Conservation (phyloP, 129 eudicot genomes). For the Mikania micrantha region DNA sequence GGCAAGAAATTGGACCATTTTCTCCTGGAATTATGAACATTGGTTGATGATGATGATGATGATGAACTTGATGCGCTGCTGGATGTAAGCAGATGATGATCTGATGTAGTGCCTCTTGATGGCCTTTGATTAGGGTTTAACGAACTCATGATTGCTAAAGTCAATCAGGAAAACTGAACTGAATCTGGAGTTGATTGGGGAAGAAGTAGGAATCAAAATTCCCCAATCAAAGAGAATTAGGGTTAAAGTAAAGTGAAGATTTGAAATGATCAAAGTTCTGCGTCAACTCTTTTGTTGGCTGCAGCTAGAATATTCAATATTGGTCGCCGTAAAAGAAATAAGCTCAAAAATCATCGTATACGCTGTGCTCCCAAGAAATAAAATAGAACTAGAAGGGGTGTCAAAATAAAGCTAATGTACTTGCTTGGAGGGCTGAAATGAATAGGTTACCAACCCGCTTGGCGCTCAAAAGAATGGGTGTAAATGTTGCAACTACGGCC, state of each 20-base stretch:
- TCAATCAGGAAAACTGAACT: not conserved
- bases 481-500: too few species aligned
- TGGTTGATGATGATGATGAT: slow-evolving; percentile 5
- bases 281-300: not conserved
- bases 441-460: too few species aligned
- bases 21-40: slow-evolving; percentile 25
- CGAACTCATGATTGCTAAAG: not conserved
- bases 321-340: slow-evolving; percentile 4
- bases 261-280: not conserved
- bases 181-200: not conserved
- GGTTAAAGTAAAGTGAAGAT: not conserved
- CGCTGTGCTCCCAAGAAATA: too few species aligned
- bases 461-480: too few species aligned
- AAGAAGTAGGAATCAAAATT: not conserved
- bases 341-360: too few species aligned
- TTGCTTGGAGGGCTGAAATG: too few species aligned
- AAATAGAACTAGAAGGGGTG: too few species aligned
- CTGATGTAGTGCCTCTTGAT: slow-evolving; percentile 8
- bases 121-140: slow-evolving; percentile 31
- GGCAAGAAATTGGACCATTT: slow-evolving; percentile 60
- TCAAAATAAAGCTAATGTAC: too few species aligned
- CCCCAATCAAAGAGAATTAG: slow-evolving; percentile 4
- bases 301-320: not conserved
- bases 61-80: slow-evolving; percentile 15
- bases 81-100: not conserved